These are phyloP conservation scores for Avena insularis DNA, from an alignment of 176 grass and related monocot species.

Conservation along the genomic window DNA sequence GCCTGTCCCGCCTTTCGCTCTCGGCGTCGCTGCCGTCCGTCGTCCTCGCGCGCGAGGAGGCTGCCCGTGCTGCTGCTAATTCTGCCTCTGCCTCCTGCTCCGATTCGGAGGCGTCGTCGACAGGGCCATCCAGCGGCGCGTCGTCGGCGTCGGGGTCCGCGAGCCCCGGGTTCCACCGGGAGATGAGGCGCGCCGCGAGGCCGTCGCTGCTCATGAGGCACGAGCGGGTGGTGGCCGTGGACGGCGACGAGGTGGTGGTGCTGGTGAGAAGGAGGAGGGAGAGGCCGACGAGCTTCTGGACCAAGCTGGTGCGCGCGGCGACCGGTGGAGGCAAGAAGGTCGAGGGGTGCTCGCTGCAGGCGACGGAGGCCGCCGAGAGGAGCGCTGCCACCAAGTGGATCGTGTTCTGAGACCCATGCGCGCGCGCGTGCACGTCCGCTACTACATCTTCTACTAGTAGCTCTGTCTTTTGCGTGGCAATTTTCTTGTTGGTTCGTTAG, in stretches of 20 bases:
- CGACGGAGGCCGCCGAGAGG: constrained; percentile 54
- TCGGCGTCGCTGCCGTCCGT: constrained; percentile 54
- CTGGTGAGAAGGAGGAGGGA: constrained; percentile 35
- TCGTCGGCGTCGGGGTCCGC: constrained; percentile 10
- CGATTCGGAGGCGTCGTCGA: constrained; percentile 50
- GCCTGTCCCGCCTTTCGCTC: constrained; percentile 56
- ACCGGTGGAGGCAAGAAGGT: constrained; percentile 43
- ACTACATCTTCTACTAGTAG: too few relatives aligned
- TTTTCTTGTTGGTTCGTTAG: not conserved
- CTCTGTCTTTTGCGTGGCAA: not conserved
- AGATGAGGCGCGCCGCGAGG: constrained; percentile 40
- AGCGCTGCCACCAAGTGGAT: constrained; percentile 64
- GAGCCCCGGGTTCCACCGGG: constrained; percentile 59
- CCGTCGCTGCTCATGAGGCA: constrained; percentile 58
- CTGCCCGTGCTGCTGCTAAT: not conserved
- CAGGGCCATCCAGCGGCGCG: constrained; percentile 11
- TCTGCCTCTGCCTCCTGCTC: constrained; percentile 47
- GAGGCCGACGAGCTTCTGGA: constrained; percentile 60
- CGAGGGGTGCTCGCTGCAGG: constrained; percentile 46
- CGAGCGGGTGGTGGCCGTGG: constrained; percentile 42
- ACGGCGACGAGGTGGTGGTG: constrained; percentile 43
- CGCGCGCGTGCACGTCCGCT: not conserved
- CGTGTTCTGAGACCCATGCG: constrained; percentile 40
- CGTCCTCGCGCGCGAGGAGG: constrained; percentile 6
- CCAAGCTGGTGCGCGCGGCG: constrained; percentile 65